Base-by-base conservation (phyloP, 106 monocot genomes). In the Allium sativum region DNA sequence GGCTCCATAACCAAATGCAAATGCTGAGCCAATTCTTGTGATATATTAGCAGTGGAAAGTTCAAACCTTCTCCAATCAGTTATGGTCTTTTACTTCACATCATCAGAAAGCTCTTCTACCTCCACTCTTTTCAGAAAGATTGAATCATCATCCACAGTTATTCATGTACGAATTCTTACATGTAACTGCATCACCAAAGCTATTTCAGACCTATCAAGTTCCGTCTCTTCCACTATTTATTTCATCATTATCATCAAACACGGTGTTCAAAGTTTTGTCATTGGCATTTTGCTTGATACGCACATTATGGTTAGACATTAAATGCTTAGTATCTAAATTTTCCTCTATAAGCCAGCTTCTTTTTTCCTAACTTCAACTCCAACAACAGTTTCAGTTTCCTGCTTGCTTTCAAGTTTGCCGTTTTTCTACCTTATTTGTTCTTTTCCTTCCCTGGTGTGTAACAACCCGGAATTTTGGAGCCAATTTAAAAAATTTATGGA, bases 1-100 rank as follows among this genome's bases (percentile, higher is more conserved):
- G 95, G 95, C 65, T 95, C 90, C 81, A 95, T 72, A 18, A 95
- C 90, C 31, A 95, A 59, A 19, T 90, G 90, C 41, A 95, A 58
- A 45, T 95, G 86, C 68, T 95, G 90, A 53, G 81, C 72, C 22
- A 95, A 72, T 51, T 90, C 90, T 59, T 84, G 90, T 4, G 95
- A 95, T 50, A 90, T 44, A 57, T 70, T 83, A 21, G 77, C 73
- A 18, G 95, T 95, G 56, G 64, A 56, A 11, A 75, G 54, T 55
- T 95, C 95, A 58, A 77, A 82, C n/a, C 55, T 86, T 61, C 66
- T 95, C 95, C 95, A 95, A 13, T 79, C 75, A 20, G 40, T 19
- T 22, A 78, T 59, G 52, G 86, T 69, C 12, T 71, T 73, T 8
- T 70, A 58, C 52, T 61, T 72, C 18, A 50, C 44, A 31, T 74